Base-by-base conservation (phyloP, 2,329 filamentous ascomycete species). In the Lizonia empirigonia region DNA sequence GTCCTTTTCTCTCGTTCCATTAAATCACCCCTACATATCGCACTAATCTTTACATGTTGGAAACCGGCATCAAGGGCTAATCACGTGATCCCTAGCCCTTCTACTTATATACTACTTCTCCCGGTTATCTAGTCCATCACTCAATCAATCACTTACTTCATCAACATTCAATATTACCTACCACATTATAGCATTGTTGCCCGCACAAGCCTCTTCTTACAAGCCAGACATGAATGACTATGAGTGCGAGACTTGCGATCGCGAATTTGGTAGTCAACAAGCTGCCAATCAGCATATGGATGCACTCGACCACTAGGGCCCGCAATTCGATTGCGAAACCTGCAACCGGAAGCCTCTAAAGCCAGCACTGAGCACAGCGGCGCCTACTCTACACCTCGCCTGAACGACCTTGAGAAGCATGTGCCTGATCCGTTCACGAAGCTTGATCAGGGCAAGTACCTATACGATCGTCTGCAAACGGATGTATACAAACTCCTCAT, bases 281-380 rank as follows among this genome's bases (percentile, higher is more conserved):
- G 45, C 50, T 42, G 37, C 41, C 7, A 48, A 32, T 5, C 44
- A 61, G 32, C 58, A 61, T 22, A 63, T 63, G 60, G 37, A 52
- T n/a, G 53, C 46, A 18, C 35, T 56, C 1, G 34, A 45, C 24
- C 51, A 64, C 27, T 61, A 49, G 56, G 40, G 22, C 9, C 47
- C 41, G 44, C 26, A 22, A 33, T 57, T 45, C 20, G 53, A 58
- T 44, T 60, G 55, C 44, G 48, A 60, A 12, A 60, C 45, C 27
- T 58, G 53, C 39, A 39, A 56, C 19, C 26, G 26, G n/a, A n/a
- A n/a, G n/a, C n/a, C 18, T 13, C 20, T 19, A 20, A 20, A 7
- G 7, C 20, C 9, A 18, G 16, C 22, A n/a, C n/a, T n/a, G 9
- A 10, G n/a, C 26, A 32, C 47, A 10, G 33, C 42, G 30, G 16